Conservation (phyloP, 164 flowering plant species). For the Vitis rupestris region DNA sequence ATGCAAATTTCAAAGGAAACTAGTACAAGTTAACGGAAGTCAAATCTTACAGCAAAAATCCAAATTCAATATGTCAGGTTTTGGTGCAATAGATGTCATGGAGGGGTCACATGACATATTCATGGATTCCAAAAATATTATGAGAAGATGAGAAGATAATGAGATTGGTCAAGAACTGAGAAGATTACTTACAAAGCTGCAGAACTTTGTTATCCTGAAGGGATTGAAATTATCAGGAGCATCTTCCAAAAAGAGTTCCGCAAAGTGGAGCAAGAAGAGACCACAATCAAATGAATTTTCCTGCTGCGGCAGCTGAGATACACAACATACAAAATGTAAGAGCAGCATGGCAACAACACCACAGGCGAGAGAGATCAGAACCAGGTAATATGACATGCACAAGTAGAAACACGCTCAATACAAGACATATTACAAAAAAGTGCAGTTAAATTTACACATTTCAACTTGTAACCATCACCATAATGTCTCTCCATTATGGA, state of each 20-base stretch:
- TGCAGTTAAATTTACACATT: not conserved
- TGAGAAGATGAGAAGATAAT: not conserved
- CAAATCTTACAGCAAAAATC: no score
- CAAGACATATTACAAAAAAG: not conserved
- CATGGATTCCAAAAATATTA: not conserved
- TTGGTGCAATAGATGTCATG: no score
- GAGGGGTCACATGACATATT: no score
- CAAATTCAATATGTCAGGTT: no score
- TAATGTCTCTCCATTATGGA: no score
- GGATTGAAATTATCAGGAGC: slow-evolving; percentile 72
- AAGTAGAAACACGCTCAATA: not conserved
- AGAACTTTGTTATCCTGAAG: slow-evolving; percentile 50
- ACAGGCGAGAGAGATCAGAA: not conserved
- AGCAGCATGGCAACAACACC: not conserved
- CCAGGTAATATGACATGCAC: not conserved
- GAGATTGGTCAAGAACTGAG: not conserved
- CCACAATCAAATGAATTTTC: slow-evolving; percentile 95
- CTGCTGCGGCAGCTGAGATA: slow-evolving; percentile 85
- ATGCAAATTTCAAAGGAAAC: no score
- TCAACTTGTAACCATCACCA: not conserved
- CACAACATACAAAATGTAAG: slow-evolving; percentile 14
- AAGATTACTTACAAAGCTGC: slow-evolving; percentile 68
- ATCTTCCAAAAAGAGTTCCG: slow-evolving; percentile 75
- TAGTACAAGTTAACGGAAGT: no score
- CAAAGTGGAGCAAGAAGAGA: slow-evolving; percentile 94